phyloP scores from a whole-genome alignment of 768 basidiomycete species.

The Brasilioporus rufonigricans region DNA sequence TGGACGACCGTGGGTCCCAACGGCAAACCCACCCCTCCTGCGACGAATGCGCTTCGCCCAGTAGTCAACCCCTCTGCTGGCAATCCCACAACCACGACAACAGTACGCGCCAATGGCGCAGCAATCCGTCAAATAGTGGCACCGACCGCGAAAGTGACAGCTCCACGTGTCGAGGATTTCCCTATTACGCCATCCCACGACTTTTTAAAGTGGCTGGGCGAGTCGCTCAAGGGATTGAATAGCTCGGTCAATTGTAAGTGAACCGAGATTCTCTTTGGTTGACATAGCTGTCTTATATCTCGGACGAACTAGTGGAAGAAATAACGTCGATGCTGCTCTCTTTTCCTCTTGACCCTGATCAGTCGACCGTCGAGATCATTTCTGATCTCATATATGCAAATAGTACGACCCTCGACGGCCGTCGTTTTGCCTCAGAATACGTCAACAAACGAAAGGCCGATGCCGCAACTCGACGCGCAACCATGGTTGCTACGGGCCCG shows the following conservation, averaged over 20 bases:
- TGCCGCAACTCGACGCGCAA: constrained; percentile 53
- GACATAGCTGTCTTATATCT: constrained; percentile 16
- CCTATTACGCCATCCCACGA: constrained; percentile 76
- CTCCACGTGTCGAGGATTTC: constrained; percentile 55
- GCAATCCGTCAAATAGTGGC: constrained; percentile 37
- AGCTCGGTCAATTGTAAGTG: constrained; percentile 52
- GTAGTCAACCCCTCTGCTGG: constrained; percentile 30
- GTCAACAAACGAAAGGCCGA: constrained; percentile 85
- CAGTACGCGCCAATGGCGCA: constrained; percentile 39
- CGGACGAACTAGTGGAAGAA: constrained; percentile 74
- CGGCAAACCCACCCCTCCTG: constrained; percentile 52
- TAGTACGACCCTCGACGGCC: constrained; percentile 91
- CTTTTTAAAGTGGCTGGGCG: constrained; percentile 88
- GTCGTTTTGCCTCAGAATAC: constrained; percentile 93
- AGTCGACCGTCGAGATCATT: constrained; percentile 85
- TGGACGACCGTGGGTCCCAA: constrained; percentile 88
- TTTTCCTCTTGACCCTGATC: constrained; percentile 88
- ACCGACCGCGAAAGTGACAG: constrained; percentile 29
- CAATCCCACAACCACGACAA: constrained; percentile 29
- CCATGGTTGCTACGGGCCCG: constrained; percentile 30
- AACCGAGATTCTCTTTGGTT: not conserved
- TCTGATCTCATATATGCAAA: constrained; percentile 93
- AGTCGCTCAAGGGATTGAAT: constrained; percentile 74
- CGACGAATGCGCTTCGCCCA: constrained; percentile 34
- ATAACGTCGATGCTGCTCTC: constrained; percentile 93